Evolutionary conservation across 129 eudicot species (phyloP), one percentile per base, ranked within the genome.

Genomic region (Cynara cardunculus): DNA sequence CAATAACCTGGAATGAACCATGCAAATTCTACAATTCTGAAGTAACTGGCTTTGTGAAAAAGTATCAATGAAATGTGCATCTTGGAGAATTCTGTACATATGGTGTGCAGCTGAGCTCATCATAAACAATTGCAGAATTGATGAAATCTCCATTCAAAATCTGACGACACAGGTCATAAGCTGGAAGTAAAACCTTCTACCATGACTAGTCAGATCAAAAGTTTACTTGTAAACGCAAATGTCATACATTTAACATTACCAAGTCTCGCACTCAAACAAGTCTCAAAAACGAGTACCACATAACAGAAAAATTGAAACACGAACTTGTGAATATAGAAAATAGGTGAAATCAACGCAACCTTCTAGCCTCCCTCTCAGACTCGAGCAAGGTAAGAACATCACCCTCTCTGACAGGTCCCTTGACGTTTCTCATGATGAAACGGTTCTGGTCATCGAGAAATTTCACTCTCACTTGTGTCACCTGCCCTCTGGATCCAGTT

Each of bases 281-380:
- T 28, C 53, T 49, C 59, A 69, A 30, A 49, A 26, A 27, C 30
- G 68, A 68, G 30, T 68, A 19, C 12, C 9, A 69, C 82, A 69
- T 14, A 1, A 44, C 0, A 69, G 10, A 13, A 49, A 46, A 49
- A 0, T 30, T 24, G 11, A 78, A 78, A 67, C 22, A 39, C 30
- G 0, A 1, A 59, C 37, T 39, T 25, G 49, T 11, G 4, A 28
- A 12, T 25, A 77, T 32, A 2, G n/a, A 61, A 72, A 25, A 5
- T 21, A 46, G 1, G 2, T 64, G 5, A 32, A 69, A 69, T 74
- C 81, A 86, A 69, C 83, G 86, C 79, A 86, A 80, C 78, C 89
- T 86, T 82, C 89, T 78, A n/a, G 88, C 88, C 74, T 86, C 89
- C 81, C 86, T 86, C 82, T 86, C 89, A 18, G 89, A 86, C 70